phyloP scores from a whole-genome alignment of 2,329 filamentous ascomycete species.

The Exophiala alcalophila region DNA sequence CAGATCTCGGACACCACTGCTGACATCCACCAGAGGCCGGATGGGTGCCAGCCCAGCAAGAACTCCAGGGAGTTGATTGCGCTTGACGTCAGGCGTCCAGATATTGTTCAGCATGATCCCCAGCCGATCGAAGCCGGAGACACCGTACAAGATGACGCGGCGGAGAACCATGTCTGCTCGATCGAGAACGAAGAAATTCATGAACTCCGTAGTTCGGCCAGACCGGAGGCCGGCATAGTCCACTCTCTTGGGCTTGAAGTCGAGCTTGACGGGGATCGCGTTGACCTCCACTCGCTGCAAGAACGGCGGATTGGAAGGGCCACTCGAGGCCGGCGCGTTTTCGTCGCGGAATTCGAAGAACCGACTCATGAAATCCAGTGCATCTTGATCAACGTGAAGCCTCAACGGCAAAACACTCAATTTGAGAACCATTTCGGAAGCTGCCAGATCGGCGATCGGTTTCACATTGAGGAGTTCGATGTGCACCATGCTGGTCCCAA shows the following conservation, averaged over 20 bases:
- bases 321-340: slow-evolving; percentile 48
- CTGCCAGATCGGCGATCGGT: slow-evolving; percentile 77
- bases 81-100: slow-evolving; percentile 91
- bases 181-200: slow-evolving; percentile 96
- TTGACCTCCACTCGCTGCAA: slow-evolving; percentile 86
- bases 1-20: slow-evolving; percentile 79
- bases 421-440: slow-evolving; percentile 83
- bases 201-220: slow-evolving; percentile 93
- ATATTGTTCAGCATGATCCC: slow-evolving; percentile 90
- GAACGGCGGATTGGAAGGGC: slow-evolving; percentile 74
- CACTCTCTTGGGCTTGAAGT: slow-evolving; percentile 98
- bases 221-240: slow-evolving; percentile 91
- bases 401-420: slow-evolving; percentile 77
- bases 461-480: slow-evolving; percentile 84
- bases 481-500: slow-evolving; percentile 84
- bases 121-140: slow-evolving; percentile 84
- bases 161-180: slow-evolving; percentile 80
- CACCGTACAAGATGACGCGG: slow-evolving; percentile 88
- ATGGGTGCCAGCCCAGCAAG: slow-evolving; percentile 85
- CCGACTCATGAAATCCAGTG: slow-evolving; percentile 90
- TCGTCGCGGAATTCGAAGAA: slow-evolving; percentile 99
- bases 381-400: slow-evolving; percentile 94
- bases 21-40: slow-evolving; percentile 86
- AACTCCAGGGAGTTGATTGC: slow-evolving; percentile 83
- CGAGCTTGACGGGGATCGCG: slow-evolving; percentile 76